Conservation (phyloP, 139 green algal genomes). For the Spirogloea muscicola region DNA sequence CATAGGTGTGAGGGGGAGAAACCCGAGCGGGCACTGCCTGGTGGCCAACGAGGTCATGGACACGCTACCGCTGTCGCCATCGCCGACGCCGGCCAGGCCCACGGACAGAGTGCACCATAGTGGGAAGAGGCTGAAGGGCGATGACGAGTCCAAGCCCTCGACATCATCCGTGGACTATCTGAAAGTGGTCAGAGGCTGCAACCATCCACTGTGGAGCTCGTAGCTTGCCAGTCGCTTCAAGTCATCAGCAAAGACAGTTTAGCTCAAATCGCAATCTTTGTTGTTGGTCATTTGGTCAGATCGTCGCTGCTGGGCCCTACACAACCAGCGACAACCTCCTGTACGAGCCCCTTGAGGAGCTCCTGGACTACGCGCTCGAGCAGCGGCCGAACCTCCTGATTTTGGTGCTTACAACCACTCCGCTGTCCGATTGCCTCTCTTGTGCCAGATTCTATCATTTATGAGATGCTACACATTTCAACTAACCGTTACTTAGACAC, state of each 20-base stretch:
- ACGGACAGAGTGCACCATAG: no score
- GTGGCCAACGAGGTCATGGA: conserved; percentile 25
- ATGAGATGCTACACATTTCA: neutral
- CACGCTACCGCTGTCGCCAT: conserved; percentile 28
- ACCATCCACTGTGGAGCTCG: no score
- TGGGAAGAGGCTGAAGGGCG: no score
- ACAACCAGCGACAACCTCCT: conserved; percentile 44
- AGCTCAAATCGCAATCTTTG: no score
- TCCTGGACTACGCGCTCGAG: conserved; percentile 61
- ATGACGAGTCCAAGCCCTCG: no score
- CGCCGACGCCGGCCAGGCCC: no score
- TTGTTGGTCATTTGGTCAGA: conserved; percentile 21
- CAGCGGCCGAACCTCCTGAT: conserved; percentile 68
- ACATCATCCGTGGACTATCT: no score
- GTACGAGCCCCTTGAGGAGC: conserved; percentile 59
- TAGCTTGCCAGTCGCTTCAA: no score
- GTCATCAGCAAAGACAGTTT: no score
- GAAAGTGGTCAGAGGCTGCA: no score
- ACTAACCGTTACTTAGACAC: neutral
- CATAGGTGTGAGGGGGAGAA: conserved; percentile 41
- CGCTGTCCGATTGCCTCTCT: neutral
- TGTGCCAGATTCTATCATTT: conserved; percentile 10
- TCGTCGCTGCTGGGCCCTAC: conserved; percentile 54
- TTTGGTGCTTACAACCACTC: conserved; percentile 4
- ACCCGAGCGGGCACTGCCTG: conserved; percentile 53